Evolutionary conservation across 2,329 filamentous ascomycete species (phyloP).

Genomic region (Cryphonectria carpinicola): DNA sequence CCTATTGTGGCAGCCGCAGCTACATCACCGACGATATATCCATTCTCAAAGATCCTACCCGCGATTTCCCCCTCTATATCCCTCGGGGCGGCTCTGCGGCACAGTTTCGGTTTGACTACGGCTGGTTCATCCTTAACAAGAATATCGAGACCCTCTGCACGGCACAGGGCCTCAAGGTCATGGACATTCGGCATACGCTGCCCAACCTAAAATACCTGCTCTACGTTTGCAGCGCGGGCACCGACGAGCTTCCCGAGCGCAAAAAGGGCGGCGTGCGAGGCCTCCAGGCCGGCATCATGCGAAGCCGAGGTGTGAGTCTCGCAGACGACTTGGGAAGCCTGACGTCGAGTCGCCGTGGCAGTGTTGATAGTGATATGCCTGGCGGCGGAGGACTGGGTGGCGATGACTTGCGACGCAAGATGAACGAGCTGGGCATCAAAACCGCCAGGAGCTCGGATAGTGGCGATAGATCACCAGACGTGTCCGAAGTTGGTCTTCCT

Average conservation of each 20-base stretch:
- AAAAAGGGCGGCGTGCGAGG: constrained; percentile 66
- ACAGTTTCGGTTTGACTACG: constrained; percentile 93
- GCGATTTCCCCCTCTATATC: constrained; percentile 80
- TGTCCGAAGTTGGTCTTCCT: constrained; percentile 41
- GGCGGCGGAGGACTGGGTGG: constrained; percentile 26
- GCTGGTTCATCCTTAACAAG: constrained; percentile 95
- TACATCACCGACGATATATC: constrained; percentile 77
- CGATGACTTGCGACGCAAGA: constrained; percentile 46
- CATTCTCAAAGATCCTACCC: constrained; percentile 57
- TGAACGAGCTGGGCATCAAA: constrained; percentile 35
- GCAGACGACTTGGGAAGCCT: constrained; percentile 47
- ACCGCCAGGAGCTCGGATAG: constrained; percentile 4
- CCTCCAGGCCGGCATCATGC: constrained; percentile 55
- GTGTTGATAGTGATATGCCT: constrained; percentile 46
- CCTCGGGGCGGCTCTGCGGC: constrained; percentile 65
- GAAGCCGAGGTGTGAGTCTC: constrained; percentile 37
- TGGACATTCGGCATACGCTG: constrained; percentile 89
- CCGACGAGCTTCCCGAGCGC: constrained; percentile 62
- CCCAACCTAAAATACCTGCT: constrained; percentile 93
- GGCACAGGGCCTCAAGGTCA: constrained; percentile 72
- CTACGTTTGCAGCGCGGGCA: constrained; percentile 85
- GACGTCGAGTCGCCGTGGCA: constrained; percentile 47
- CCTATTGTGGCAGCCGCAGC: constrained; percentile 72
- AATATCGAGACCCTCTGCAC: constrained; percentile 75
- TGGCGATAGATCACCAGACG: constrained; percentile 17